A percentile compares a stretch with the other conserved stretches of the same genome.
Conservation (phyloP, 306 rosid genomes). For the Acacia confusa region DNA sequence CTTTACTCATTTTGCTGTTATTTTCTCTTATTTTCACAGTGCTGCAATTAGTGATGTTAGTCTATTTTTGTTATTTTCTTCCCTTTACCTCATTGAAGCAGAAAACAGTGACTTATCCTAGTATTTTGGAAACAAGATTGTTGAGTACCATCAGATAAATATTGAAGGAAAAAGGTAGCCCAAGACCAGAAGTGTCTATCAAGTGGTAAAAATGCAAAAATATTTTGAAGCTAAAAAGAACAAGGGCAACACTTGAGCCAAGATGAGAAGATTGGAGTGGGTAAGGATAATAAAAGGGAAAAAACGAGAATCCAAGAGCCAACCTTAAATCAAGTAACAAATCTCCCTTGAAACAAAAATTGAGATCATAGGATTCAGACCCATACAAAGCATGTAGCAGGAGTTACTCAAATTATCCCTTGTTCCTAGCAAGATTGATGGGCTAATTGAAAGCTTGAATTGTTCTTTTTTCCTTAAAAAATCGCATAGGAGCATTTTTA, state of each 20-base stretch:
- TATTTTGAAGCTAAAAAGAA: not conserved
- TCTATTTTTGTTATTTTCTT: too few species aligned
- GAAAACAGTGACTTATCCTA: too few species aligned
- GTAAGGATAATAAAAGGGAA: not conserved
- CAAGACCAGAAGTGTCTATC: not conserved
- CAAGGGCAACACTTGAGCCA: not conserved
- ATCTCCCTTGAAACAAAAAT: not conserved
- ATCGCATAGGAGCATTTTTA: constrained; percentile 4
- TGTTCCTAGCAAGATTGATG: constrained; percentile 2
- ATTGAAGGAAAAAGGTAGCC: not conserved
- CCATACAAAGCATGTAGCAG: not conserved
- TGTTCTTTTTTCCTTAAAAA: not conserved
- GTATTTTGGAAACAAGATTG: too few species aligned
- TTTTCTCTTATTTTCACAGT: too few species aligned
- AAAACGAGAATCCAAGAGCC: not conserved
- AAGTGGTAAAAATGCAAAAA: not conserved
- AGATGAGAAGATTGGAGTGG: not conserved
- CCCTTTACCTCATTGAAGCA: too few species aligned
- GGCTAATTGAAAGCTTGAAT: constrained; percentile 1
- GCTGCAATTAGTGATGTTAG: too few species aligned
- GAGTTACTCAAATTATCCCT: constrained; percentile 11
- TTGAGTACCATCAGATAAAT: not conserved
- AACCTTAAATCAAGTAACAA: not conserved
- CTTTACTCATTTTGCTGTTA: too few species aligned
- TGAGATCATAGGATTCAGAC: not conserved